Conservation (phyloP, 129 eudicot genomes). For the Dittrichia graveolens region DNA sequence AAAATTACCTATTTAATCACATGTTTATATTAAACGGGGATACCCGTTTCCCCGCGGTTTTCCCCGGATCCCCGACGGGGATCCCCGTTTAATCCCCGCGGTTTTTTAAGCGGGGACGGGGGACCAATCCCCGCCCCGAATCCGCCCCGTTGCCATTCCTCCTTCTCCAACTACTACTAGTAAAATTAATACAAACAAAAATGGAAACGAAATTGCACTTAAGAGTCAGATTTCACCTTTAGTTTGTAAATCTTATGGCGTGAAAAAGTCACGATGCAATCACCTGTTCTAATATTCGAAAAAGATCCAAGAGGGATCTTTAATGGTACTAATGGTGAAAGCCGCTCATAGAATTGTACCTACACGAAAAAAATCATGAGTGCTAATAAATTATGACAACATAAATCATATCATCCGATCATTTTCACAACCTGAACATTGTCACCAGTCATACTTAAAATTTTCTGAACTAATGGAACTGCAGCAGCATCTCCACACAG, state of each 20-base stretch:
- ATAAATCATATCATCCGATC: conserved; percentile 22
- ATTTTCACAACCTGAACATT: conserved; percentile 52
- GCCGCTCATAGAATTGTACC: conserved; percentile 80
- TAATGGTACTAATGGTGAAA: conserved; percentile 79
- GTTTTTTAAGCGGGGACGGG: too few relatives aligned
- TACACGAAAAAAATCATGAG: conserved; percentile 24
- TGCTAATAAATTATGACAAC: neutral
- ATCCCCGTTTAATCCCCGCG: too few relatives aligned
- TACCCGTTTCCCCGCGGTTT: too few relatives aligned
- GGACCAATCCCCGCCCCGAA: too few relatives aligned
- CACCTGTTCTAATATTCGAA: conserved; percentile 76
- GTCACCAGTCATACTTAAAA: conserved; percentile 84
- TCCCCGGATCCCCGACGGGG: too few relatives aligned
- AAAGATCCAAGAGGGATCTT: conserved; percentile 78
- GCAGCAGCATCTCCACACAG: conserved; percentile 97
- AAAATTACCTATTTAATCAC: too few relatives aligned
- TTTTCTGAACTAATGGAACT: conserved; percentile 77
- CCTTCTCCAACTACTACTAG: neutral
- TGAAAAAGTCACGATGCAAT: conserved; percentile 91
- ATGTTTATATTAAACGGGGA: too few relatives aligned
- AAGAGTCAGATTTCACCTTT: conserved; percentile 51
- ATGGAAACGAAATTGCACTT: neutral
- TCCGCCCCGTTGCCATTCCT: too few relatives aligned
- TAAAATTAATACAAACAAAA: neutral
- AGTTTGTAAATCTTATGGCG: conserved; percentile 67